Evolutionary conservation across 2,329 filamentous ascomycete species (phyloP), one percentile per base, ranked within the genome.

Genomic region (Xylaria sp.): DNA sequence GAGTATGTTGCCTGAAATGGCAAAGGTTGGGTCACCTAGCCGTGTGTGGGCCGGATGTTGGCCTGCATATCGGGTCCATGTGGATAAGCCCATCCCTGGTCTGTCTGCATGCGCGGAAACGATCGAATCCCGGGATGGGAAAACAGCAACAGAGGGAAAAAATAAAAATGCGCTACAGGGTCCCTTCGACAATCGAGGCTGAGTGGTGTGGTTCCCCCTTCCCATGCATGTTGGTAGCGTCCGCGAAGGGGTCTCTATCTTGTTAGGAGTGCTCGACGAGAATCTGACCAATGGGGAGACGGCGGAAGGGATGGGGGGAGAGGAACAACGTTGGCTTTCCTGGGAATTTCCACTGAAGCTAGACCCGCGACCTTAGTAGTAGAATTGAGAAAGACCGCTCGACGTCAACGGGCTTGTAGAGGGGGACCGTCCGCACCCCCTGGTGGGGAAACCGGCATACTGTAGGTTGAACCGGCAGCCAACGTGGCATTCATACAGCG

Each of bases 401-500:
- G 67, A 74, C 74, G 75, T 70, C 68, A 67, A 73, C 71, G 53
- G 66, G 69, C 65, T 67, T 65, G 72, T 75, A 48, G 74, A 72
- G 71, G 72, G 74, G 63, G 67, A 53, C 67, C 73, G 74, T 74
- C 73, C 71, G 72, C 72, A 72, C 5, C 71, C 69, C 66, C 66
- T 68, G 74, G 76, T 77, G 76, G 77, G 75, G 77, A 77, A 74
- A 69, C 73, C 73, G 74, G 73, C 71, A 71, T 70, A 33, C 33
- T 33, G 33, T 33, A 75, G 74, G 73, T 74, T 72, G 70, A 73
- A 74, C 70, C 66, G 72, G 72, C 71, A 68, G 74, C 74, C 77
- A 76, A 78, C 77, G 77, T 79, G 77, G 77, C 77, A 78, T 74
- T 73, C 75, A 74, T 72, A 72, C 71, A 77, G 72, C 72, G 71